Base-by-base conservation (phyloP, 2,329 filamentous ascomycete genomes). In the Fusarium setosum region DNA sequence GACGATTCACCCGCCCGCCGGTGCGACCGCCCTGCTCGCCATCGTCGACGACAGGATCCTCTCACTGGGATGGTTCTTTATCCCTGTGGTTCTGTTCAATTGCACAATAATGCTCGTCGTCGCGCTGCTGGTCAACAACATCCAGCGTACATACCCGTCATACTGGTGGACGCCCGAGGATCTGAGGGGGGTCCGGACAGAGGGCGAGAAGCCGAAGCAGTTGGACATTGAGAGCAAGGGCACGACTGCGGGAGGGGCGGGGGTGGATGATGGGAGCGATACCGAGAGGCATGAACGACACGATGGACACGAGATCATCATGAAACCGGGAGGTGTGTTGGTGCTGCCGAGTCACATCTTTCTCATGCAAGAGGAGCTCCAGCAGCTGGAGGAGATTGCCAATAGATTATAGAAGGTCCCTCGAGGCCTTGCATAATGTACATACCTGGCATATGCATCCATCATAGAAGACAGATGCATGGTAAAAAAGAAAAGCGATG, bases 1-100 rank as follows among this genome's bases (percentile, higher is more conserved):
- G 51, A 93, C 90, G 0, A 83, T 92, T 0, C 90, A 94, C 67
- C 91, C 91, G 0, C 92, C 91, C 0, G 91, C 90, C 0, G 91
- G 92, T 5, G 91, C 91, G 9, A 94, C 91, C 1, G 91, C 90
- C 0, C 77, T 94, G 2, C 78, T 94, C 23, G 90, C 90, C 1
- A 88, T 90, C 0, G 82, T 88, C 1, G 86, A 89, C 58, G 78
- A 83, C 3, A 78, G 81, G 2, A 79, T 88, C 2, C 80, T 83
- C 10, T 68, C 71, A 0, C 75, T 93, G 11, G 90, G 90, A n/a
- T 94, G 91, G 92, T 87, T 84, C 60, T 76, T 92, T 12, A 73
- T 93, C 6, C 86, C 88, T 0, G 78, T 92, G 6, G 82, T 92
- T 17, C 52, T 90, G 34, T 77, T 93, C 20, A 88, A 86, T 5